Conservation (phyloP, 2,329 filamentous ascomycete genomes). For the Plectosphaerella cucumerina region DNA sequence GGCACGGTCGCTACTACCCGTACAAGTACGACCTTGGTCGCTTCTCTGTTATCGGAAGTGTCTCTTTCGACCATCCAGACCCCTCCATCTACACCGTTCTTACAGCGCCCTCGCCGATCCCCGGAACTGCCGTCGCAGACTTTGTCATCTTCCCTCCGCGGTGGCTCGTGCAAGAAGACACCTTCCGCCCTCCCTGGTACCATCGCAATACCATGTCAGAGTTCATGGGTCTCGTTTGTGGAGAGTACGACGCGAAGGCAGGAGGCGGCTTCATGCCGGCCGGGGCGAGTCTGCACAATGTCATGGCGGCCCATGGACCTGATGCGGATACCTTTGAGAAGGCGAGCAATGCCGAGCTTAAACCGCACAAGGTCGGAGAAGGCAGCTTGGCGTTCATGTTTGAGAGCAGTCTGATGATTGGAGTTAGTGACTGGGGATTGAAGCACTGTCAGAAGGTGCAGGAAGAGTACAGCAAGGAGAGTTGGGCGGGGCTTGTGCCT, state of each 20-base stretch:
- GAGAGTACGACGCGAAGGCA: conserved; percentile 43
- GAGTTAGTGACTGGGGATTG: conserved; percentile 49
- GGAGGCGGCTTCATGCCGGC: conserved; percentile 38
- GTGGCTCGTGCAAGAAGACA: conserved; percentile 55
- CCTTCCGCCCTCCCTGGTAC: conserved; percentile 56
- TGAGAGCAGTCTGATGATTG: conserved; percentile 46
- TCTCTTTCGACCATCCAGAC: conserved; percentile 62
- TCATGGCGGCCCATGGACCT: conserved; percentile 51
- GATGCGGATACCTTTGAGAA: conserved; percentile 42
- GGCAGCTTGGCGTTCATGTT: conserved; percentile 49
- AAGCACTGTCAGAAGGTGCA: conserved; percentile 31
- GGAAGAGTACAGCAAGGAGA: conserved; percentile 60
- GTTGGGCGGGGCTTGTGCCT: conserved; percentile 30
- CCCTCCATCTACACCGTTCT: conserved; percentile 61
- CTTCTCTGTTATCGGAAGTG: conserved; percentile 58
- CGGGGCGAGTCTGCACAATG: conserved; percentile 47
- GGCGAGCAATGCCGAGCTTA: conserved; percentile 38
- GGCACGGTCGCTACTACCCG: conserved; percentile 65
- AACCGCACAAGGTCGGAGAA: conserved; percentile 37
- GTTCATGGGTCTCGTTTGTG: conserved; percentile 42
- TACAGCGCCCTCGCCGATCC: conserved; percentile 43
- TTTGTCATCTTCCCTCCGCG: conserved; percentile 57
- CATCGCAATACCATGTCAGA: conserved; percentile 48
- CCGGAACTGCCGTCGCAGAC: conserved; percentile 51
- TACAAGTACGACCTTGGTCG: conserved; percentile 66